Evolutionary conservation across 805 yeast genomes (phyloP).

Genomic region (Blastobotrys mokoenaii): DNA sequence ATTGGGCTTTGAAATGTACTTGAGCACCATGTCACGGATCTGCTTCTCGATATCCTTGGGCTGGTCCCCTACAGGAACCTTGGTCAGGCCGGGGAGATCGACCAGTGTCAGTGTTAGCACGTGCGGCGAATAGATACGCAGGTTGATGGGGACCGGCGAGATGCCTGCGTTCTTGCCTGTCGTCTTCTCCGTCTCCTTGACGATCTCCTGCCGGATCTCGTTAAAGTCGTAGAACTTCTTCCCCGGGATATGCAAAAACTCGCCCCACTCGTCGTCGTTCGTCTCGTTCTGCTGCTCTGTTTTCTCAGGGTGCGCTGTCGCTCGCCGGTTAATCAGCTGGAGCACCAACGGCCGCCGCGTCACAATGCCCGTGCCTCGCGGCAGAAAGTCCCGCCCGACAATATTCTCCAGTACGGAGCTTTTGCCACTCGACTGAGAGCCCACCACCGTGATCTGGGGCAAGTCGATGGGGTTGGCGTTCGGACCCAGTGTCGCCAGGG

Average conservation of each 20-base stretch:
- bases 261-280: slow-evolving; percentile 80
- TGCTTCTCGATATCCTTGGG: slow-evolving; percentile 94
- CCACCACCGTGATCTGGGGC: slow-evolving; percentile 85
- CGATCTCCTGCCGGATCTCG: slow-evolving; percentile 84
- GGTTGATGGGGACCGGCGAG: slow-evolving; percentile 84
- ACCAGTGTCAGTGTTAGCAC: slow-evolving; percentile 91
- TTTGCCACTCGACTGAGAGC: slow-evolving; percentile 85
- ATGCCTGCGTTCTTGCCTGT: slow-evolving; percentile 73
- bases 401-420: slow-evolving; percentile 84
- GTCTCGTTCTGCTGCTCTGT: slow-evolving; percentile 14
- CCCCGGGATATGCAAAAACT: slow-evolving; percentile 85
- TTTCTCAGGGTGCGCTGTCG: slow-evolving; percentile 21
- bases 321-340: slow-evolving; percentile 67
- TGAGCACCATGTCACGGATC: slow-evolving; percentile 85
- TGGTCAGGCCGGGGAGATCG: slow-evolving; percentile 94
- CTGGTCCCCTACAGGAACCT: slow-evolving; percentile 98
- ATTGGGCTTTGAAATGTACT: slow-evolving; percentile 90
- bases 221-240: slow-evolving; percentile 81
- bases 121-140: slow-evolving; percentile 89
- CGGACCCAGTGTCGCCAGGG: slow-evolving; percentile 78
- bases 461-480: slow-evolving; percentile 82
- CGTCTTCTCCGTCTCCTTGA: slow-evolving; percentile 79
- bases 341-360: slow-evolving; percentile 79
- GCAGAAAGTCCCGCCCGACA: slow-evolving; percentile 85
- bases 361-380: slow-evolving; percentile 86